phyloP scores from a whole-genome alignment of 2,329 filamentous ascomycete species.

The Zopfia rhizophila region DNA sequence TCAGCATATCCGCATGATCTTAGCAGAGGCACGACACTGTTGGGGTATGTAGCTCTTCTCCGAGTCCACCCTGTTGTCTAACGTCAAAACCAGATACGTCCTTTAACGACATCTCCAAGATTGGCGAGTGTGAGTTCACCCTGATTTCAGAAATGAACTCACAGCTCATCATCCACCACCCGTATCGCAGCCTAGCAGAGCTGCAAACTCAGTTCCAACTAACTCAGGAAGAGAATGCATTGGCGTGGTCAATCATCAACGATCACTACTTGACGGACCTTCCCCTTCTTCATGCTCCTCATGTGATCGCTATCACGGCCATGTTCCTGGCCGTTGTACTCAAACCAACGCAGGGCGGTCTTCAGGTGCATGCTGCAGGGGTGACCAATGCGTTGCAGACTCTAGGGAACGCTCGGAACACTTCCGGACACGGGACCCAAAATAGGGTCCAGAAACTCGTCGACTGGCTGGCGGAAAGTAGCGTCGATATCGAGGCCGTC shows the following conservation, averaged over 20 bases:
- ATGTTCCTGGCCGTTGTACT: conserved; percentile 87
- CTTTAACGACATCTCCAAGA: conserved; percentile 75
- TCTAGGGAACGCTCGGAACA: conserved; percentile 42
- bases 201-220: conserved; percentile 76
- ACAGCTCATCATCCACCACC: conserved; percentile 89
- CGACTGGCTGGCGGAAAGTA: conserved; percentile 86
- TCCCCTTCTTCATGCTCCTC: conserved; percentile 86
- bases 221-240: conserved; percentile 78
- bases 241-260: conserved; percentile 87
- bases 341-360: conserved; percentile 68
- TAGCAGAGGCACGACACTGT: conserved; percentile 83
- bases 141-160: conserved; percentile 92
- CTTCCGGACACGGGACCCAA: conserved; percentile 51
- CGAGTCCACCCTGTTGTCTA: conserved; percentile 6
- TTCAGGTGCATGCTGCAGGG: conserved; percentile 56
- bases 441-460: conserved; percentile 73
- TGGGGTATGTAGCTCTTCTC: conserved; percentile 41
- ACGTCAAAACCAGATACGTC: conserved; percentile 40
- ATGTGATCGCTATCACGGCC: conserved; percentile 86
- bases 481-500: conserved; percentile 83
- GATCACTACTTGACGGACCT: conserved; percentile 93
- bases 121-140: conserved; percentile 94
- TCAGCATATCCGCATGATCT: conserved; percentile 92
- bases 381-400: conserved; percentile 51
- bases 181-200: conserved; percentile 81